phyloP scores from a whole-genome alignment of 2,329 filamentous ascomycete species.

The Tolypocladium inflatum region DNA sequence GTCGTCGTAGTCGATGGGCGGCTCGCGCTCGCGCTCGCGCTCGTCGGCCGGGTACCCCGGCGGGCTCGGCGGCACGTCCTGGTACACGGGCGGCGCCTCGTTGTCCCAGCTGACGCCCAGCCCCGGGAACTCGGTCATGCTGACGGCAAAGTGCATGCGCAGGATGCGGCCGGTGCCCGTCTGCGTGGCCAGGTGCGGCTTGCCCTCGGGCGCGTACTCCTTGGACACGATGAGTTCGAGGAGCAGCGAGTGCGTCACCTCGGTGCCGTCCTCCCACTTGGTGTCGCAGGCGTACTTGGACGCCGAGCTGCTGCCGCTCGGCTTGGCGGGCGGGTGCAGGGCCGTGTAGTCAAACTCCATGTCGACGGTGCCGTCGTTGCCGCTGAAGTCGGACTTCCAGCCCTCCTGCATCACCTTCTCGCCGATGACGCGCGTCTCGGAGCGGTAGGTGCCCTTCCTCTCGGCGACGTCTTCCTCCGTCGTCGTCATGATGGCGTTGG shows the following conservation, averaged over 20 bases:
- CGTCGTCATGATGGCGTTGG: slow-evolving; percentile 22
- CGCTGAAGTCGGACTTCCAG: slow-evolving; percentile 69
- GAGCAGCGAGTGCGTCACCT: slow-evolving; percentile 75
- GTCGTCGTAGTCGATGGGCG: slow-evolving; percentile 28
- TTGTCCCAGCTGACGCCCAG: slow-evolving; percentile 96
- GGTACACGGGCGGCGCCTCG: slow-evolving; percentile 87
- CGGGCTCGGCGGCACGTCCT: slow-evolving; percentile 82
- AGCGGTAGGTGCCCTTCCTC: slow-evolving; percentile 62
- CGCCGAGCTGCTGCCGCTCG: slow-evolving; percentile 8
- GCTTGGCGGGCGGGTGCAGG: slow-evolving; percentile 33
- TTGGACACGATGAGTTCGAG: slow-evolving; percentile 92
- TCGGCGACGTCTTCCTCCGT: slow-evolving; percentile 13
- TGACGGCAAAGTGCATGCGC: slow-evolving; percentile 80
- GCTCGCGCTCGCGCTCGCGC: slow-evolving; percentile 7
- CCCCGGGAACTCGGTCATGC: slow-evolving; percentile 74
- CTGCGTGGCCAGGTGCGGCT: slow-evolving; percentile 61
- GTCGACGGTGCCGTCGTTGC: slow-evolving; percentile 52
- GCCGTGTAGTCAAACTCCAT: slow-evolving; percentile 16
- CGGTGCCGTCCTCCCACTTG: slow-evolving; percentile 63
- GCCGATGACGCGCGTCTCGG: slow-evolving; percentile 68
- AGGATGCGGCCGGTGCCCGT: slow-evolving; percentile 87
- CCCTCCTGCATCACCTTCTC: slow-evolving; percentile 74
- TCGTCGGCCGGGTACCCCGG: slow-evolving; percentile 49
- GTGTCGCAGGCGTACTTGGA: slow-evolving; percentile 66
- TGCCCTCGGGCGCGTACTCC: slow-evolving; percentile 69